Evolutionary conservation across 495 filamentous ascomycete genomes (phyloP).

Genomic region (Aspergillus bridgeri): DNA sequence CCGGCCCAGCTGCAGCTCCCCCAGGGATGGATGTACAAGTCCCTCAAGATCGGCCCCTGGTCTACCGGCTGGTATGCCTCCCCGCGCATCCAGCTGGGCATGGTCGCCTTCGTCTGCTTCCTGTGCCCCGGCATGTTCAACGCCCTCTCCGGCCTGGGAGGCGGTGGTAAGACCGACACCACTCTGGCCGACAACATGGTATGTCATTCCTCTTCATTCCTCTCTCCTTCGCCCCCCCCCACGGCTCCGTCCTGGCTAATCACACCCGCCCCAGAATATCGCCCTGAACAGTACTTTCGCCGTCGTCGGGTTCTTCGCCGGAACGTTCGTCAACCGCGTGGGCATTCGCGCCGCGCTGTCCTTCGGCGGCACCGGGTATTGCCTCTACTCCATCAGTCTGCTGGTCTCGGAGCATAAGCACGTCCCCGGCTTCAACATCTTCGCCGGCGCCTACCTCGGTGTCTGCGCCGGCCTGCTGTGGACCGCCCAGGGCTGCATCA

Average conservation of each 20-base stretch:
- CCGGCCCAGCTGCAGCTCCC: neutral
- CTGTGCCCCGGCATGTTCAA: constrained; percentile 79
- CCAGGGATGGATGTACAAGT: constrained; percentile 50
- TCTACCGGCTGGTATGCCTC: constrained; percentile 68
- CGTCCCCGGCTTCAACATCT: constrained; percentile 73
- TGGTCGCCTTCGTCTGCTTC: constrained; percentile 54
- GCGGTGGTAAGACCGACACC: constrained; percentile 46
- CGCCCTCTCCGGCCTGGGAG: constrained; percentile 53
- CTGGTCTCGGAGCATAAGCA: constrained; percentile 64
- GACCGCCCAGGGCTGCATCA: constrained; percentile 51
- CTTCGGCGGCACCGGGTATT: constrained; percentile 39
- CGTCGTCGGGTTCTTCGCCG: constrained; percentile 32
- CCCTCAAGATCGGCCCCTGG: constrained; percentile 41
- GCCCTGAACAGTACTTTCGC: constrained; percentile 36
- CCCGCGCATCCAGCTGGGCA: constrained; percentile 51
- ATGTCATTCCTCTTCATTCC: neutral
- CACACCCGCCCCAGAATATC: constrained; percentile 18
- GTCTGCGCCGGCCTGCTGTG: constrained; percentile 48
- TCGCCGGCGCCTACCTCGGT: constrained; percentile 50
- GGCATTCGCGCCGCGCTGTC: neutral
- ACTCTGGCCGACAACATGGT: constrained; percentile 24
- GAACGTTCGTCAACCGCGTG: neutral
- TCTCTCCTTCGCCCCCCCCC: neutral
- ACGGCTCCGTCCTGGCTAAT: neutral
- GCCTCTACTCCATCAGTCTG: constrained; percentile 42